Conservation (phyloP, 306 rosid species). For the Cicer judaicum region DNA sequence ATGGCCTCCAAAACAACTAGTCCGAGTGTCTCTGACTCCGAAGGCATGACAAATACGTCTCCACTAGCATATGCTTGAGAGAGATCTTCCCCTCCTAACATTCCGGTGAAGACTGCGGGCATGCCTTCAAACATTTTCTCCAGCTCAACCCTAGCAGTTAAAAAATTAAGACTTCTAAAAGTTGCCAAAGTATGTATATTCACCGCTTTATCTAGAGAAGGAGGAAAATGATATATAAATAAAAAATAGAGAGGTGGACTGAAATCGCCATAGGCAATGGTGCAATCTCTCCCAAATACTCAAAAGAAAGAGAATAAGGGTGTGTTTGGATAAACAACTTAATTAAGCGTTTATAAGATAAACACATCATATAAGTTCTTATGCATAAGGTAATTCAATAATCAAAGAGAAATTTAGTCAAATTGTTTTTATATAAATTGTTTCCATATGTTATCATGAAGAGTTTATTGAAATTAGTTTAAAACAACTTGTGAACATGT, state of each 20-base stretch:
- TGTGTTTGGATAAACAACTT: not conserved
- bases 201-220: constrained; percentile 24
- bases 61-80: constrained; percentile 97
- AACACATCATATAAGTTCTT: not conserved
- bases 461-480: not conserved
- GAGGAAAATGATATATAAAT: constrained; percentile 3
- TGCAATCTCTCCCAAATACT: no score
- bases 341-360: not conserved
- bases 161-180: constrained; percentile 29
- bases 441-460: not conserved
- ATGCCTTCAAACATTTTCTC: constrained; percentile 86
- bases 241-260: not conserved
- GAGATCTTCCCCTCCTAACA: constrained; percentile 94
- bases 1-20: constrained; percentile 94
- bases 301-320: not conserved
- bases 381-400: not conserved
- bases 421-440: not conserved
- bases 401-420: not conserved
- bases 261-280: not conserved
- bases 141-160: constrained; percentile 74
- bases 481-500: not conserved
- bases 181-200: not conserved
- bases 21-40: constrained; percentile 97
- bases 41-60: constrained; percentile 94
- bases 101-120: constrained; percentile 95